These are phyloP conservation scores for Dactylonectria estremocensis DNA, from an alignment of 2,329 filamentous ascomycete species.

Conservation along the genomic window DNA sequence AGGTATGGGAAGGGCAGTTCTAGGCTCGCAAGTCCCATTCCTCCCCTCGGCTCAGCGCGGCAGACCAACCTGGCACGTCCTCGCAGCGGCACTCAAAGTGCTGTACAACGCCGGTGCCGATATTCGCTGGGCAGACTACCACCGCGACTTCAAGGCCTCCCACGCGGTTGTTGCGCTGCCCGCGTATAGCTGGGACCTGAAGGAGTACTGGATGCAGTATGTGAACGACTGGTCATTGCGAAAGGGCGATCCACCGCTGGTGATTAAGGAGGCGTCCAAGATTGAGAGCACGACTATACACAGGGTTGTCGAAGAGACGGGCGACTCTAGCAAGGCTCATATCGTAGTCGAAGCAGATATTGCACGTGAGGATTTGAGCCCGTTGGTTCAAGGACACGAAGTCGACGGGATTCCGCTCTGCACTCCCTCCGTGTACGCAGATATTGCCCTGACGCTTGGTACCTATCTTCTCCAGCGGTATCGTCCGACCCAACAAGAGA, in stretches of 20 bases:
- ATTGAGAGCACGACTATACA: slow-evolving; percentile 41
- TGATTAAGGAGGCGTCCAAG: slow-evolving; percentile 24
- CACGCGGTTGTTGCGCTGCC: slow-evolving; percentile 71
- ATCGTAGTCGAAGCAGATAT: slow-evolving; percentile 41
- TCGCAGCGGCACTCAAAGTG: slow-evolving; percentile 22
- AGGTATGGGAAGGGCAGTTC: slow-evolving; percentile 37
- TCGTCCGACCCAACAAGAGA: slow-evolving; percentile 22
- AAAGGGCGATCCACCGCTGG: slow-evolving; percentile 63
- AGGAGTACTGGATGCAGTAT: slow-evolving; percentile 78
- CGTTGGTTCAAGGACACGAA: slow-evolving; percentile 37
- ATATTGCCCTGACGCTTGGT: slow-evolving; percentile 38
- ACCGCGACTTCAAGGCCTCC: slow-evolving; percentile 31
- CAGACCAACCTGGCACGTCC: slow-evolving; percentile 30
- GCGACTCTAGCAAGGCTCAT: slow-evolving; percentile 28
- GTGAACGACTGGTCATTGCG: slow-evolving; percentile 79
- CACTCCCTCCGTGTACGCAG: slow-evolving; percentile 39
- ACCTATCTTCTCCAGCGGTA: slow-evolving; percentile 34
- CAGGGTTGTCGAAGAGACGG: slow-evolving; percentile 36
- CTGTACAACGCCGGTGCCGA: slow-evolving; percentile 33
- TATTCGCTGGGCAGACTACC: slow-evolving; percentile 51
- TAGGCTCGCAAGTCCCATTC: slow-evolving; percentile 32
- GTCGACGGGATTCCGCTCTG: slow-evolving; percentile 42
- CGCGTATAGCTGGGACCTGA: slow-evolving; percentile 80
- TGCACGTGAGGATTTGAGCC: slow-evolving; percentile 38
- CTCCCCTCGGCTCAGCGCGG: slow-evolving; percentile 35